Evolutionary conservation across 1,284 basidiomycete genomes (phyloP).

Genomic region (Sanghuangporus sanghuang): DNA sequence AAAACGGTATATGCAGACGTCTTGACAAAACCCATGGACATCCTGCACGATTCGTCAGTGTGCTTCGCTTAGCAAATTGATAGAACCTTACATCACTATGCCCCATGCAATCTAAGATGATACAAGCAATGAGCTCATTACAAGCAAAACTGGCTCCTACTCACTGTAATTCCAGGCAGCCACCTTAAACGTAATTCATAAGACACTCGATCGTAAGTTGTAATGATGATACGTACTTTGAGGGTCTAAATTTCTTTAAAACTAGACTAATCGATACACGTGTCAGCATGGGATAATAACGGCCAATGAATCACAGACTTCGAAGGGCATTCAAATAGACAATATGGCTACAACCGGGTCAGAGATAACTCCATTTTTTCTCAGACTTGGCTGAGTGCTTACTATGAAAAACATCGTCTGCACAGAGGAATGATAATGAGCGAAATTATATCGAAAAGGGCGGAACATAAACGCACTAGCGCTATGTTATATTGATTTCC

Average conservation of each 20-base stretch:
- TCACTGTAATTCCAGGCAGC: constrained; percentile 45
- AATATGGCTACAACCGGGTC: constrained; percentile 42
- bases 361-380: neutral
- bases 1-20: constrained; percentile 32
- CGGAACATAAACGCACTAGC: constrained; percentile 36
- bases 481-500: constrained; percentile 64
- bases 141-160: constrained; percentile 2
- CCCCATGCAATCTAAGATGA: constrained; percentile 41
- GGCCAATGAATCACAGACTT: constrained; percentile 36
- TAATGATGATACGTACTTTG: constrained; percentile 29
- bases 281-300: neutral
- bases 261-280: constrained; percentile 32
- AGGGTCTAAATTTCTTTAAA: constrained; percentile 47
- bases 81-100: constrained; percentile 35
- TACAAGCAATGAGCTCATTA: neutral
- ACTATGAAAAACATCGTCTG: constrained; percentile 72
- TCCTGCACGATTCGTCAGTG: constrained; percentile 33
- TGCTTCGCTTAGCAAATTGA: neutral
- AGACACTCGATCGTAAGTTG: neutral
- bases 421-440: neutral
- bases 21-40: constrained; percentile 62
- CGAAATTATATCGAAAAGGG: neutral
- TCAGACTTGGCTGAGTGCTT: constrained; percentile 22
- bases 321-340: constrained; percentile 55
- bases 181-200: constrained; percentile 28